phyloP scores from a whole-genome alignment of 129 eudicot genomes.

The Pseudognaphalium luteoalbum region DNA sequence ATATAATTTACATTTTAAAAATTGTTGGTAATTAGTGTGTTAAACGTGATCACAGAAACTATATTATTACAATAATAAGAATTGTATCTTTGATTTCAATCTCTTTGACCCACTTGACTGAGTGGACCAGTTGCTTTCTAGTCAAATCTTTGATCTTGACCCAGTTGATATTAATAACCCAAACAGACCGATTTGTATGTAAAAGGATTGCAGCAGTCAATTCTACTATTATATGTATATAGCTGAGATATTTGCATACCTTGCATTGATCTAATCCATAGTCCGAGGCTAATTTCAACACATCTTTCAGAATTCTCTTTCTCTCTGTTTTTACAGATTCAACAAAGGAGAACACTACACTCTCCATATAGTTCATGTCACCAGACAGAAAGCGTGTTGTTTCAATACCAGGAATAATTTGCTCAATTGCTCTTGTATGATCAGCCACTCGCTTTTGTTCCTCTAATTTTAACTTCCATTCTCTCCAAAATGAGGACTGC shows the following conservation, averaged over 20 bases:
- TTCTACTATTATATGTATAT: slow-evolving; percentile 10
- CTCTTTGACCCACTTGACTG: not conserved
- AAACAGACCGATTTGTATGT: not conserved
- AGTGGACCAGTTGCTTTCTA: not conserved
- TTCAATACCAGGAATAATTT: slow-evolving; percentile 92
- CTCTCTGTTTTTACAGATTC: slow-evolving; percentile 74
- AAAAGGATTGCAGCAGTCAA: not conserved
- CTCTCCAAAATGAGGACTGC: slow-evolving; percentile 95
- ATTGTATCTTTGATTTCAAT: not conserved
- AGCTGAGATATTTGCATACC: slow-evolving; percentile 48
- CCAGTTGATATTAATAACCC: not conserved
- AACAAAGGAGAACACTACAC: slow-evolving; percentile 58
- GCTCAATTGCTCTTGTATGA: slow-evolving; percentile 77
- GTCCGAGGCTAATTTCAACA: slow-evolving; percentile 59
- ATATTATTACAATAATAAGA: not conserved
- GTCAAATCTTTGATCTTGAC: not conserved
- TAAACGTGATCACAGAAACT: not conserved
- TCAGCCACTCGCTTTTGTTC: slow-evolving; percentile 92
- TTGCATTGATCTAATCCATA: slow-evolving; percentile 74
- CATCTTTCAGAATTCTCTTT: slow-evolving; percentile 73
- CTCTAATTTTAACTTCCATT: slow-evolving; percentile 90
- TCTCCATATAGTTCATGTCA: slow-evolving; percentile 68
- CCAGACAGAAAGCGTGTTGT: slow-evolving; percentile 75
- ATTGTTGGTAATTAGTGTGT: not conserved
- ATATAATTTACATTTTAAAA: not conserved